Evolutionary conservation across 257 asterid species (phyloP).

Genomic region (Capsicum baccatum): DNA sequence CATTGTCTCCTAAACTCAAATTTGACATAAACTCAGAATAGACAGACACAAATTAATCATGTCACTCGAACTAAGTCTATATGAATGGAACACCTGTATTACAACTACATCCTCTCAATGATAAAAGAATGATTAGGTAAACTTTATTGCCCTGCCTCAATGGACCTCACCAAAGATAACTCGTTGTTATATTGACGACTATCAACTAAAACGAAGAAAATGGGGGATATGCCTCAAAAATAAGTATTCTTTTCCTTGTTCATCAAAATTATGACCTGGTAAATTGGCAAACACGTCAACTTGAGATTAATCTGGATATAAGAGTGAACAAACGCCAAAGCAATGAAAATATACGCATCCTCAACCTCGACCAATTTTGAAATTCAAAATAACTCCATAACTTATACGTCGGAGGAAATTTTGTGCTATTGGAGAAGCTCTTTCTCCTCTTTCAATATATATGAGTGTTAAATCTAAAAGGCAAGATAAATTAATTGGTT

Average conservation of each 20-base stretch:
- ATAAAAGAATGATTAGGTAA: conserved; percentile 27
- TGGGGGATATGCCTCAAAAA: background rate
- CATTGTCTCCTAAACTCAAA: background rate
- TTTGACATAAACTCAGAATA: background rate
- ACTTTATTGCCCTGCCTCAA: background rate
- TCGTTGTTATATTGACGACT: background rate
- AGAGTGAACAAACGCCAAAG: background rate
- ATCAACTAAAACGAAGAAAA: background rate
- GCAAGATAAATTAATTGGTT: no score
- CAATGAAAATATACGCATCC: background rate
- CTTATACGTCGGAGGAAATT: no score
- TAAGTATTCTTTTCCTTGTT: background rate
- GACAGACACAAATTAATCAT: background rate
- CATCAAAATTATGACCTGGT: conserved; percentile 18
- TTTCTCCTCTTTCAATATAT: no score
- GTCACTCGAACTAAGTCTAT: background rate
- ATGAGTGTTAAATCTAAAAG: no score
- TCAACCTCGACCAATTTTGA: no score
- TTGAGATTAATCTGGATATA: conserved; percentile 18
- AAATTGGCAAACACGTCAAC: background rate
- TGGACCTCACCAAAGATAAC: background rate
- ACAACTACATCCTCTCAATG: conserved; percentile 13
- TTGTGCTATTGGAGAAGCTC: no score
- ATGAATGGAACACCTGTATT: background rate
- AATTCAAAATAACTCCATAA: no score